phyloP scores from a whole-genome alignment of 2,329 filamentous ascomycete genomes.

The Salinomyces thailandicus region DNA sequence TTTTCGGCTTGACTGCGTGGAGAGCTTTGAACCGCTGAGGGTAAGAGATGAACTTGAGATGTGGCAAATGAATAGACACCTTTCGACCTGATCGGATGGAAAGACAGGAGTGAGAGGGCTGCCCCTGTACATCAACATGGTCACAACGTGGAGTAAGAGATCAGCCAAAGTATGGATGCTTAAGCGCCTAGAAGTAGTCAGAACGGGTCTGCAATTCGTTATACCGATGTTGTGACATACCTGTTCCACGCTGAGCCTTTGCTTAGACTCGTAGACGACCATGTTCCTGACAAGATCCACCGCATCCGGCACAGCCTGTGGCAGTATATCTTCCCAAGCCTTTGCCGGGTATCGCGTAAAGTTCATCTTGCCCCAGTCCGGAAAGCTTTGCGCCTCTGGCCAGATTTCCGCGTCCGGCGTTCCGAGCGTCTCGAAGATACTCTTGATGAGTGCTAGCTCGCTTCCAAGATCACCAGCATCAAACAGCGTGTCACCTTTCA shows the following conservation, averaged over 20 bases:
- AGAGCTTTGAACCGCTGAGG: not conserved
- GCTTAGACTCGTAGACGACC: constrained; percentile 60
- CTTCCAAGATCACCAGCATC: constrained; percentile 83
- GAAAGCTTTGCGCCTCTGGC: constrained; percentile 64
- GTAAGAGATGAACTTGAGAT: not conserved
- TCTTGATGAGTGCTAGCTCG: constrained; percentile 80
- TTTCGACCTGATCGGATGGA: too few species aligned
- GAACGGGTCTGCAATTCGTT: not conserved
- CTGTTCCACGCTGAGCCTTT: constrained; percentile 56
- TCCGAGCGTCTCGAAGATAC: constrained; percentile 84
- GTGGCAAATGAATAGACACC: not conserved
- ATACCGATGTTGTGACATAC: constrained; percentile 27
- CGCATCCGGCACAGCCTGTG: constrained; percentile 46
- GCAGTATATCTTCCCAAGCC: constrained; percentile 61
- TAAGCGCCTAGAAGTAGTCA: constrained; percentile 8
- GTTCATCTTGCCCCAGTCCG: constrained; percentile 77
- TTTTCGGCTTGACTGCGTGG: not conserved
- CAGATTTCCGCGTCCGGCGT: constrained; percentile 71
- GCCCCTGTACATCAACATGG: too few species aligned
- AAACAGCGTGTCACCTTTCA: constrained; percentile 56
- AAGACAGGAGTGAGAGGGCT: too few species aligned
- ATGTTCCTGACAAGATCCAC: constrained; percentile 56
- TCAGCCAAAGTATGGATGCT: constrained; percentile 9
- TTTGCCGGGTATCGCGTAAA: constrained; percentile 64
- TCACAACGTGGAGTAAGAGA: too few species aligned